A percentile compares a stretch with the other conserved stretches of the same genome.
Evolutionary conservation across 108 stramenopile species (phyloP).

Genomic region (Nannochloropsis oceanica): DNA sequence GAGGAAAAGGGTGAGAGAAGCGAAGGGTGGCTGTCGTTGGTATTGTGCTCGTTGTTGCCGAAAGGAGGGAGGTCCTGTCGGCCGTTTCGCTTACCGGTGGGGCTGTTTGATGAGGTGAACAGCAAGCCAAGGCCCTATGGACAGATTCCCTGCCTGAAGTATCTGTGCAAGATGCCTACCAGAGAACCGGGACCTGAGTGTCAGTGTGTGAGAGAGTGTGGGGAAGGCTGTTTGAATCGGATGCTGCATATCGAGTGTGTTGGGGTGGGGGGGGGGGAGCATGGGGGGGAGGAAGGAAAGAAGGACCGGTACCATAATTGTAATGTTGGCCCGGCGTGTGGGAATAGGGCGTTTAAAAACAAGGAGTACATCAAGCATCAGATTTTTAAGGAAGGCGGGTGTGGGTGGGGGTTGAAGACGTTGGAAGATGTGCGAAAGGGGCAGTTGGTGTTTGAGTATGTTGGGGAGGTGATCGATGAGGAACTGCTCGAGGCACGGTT

Average conservation of each 20-base stretch:
- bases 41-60: neutral
- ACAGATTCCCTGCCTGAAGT: slow-evolving; percentile 46
- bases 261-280: slow-evolving; percentile 36
- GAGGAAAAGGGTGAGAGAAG: neutral
- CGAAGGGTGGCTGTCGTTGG: neutral
- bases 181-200: slow-evolving; percentile 3
- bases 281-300: neutral
- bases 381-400: slow-evolving; percentile 58
- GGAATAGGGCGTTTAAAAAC: slow-evolving; percentile 57
- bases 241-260: slow-evolving; percentile 56
- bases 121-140: slow-evolving; percentile 46
- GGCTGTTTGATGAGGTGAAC: neutral
- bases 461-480: slow-evolving; percentile 70
- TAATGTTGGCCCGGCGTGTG: slow-evolving; percentile 52
- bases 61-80: too few relatives aligned
- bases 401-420: slow-evolving; percentile 71
- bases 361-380: slow-evolving; percentile 49
- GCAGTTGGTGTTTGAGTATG: slow-evolving; percentile 67
- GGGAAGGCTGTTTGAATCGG: slow-evolving; percentile 60
- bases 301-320: slow-evolving; percentile 54
- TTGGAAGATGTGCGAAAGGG: slow-evolving; percentile 50
- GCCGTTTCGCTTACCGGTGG: neutral
- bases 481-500: slow-evolving; percentile 49
- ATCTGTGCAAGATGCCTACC: slow-evolving; percentile 47
- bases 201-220: slow-evolving; percentile 39